Evolutionary conservation across 1,284 basidiomycete genomes (phyloP), one percentile per base, ranked within the genome.

Genomic region (Ceratobasidium sp.): DNA sequence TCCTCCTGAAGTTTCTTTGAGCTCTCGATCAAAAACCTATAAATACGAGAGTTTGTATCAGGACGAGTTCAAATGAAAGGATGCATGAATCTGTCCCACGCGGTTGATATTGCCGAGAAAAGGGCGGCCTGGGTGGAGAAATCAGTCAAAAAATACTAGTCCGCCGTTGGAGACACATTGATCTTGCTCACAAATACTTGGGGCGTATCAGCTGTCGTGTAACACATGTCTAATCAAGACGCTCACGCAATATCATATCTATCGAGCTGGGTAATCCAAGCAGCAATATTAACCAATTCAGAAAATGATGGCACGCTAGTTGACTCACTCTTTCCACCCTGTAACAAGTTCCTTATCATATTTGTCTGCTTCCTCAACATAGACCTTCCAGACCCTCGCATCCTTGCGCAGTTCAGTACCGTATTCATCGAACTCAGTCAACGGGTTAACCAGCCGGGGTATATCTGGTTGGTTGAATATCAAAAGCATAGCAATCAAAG

Each of bases 11-110:
- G 47, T 12, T 64, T 49, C 12, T 32, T 22, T 12, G 47, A 20
- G 17, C 58, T 64, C n/a, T 40, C 58, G 32, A 64, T 35, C 10
- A 64, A 31, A 22, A 64, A 64, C 10, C 58, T 64, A 34, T 13
- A 50, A 1, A 35, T 10, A 22, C 12, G 8, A 1, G n/a, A 3
- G 38, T 56, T 1, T 32, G 15, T 17, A 29, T 15, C 31, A 27
- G n/a, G 6, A 25, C 34, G 29, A 25, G 22, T n/a, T 12, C 5
- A 12, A n/a, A 56, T n/a, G 17, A 3, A 32, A 34, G 1, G n/a
- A 38, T 8, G 20, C 17, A 1, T 3, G 3, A 1, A 1, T 15
- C 29, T n/a, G 2, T 31, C 56, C 12, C 43, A 62, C 58, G 42
- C 45, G 1, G 58, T 62, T 22, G 58, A 62, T 3, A 50, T 42